Evolutionary conservation across 1,284 basidiomycete species (phyloP).

Genomic region (Cerioporus squamosus): DNA sequence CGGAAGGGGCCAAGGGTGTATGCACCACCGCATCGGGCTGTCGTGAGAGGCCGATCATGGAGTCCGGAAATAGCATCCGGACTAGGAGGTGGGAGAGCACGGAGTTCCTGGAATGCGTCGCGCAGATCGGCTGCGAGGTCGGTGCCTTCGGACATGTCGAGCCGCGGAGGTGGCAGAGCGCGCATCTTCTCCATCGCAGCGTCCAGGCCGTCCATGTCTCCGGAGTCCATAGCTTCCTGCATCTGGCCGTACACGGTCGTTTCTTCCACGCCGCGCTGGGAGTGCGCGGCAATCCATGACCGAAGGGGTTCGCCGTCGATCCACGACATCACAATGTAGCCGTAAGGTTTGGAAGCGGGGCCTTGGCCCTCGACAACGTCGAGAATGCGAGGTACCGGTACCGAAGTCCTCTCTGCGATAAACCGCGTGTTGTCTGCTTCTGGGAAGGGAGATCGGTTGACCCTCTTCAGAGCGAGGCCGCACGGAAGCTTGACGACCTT

Average conservation of each 20-base stretch:
- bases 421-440: conserved; percentile 6
- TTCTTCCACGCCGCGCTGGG: background rate
- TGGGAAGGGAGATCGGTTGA: background rate
- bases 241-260: background rate
- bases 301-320: background rate
- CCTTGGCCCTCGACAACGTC: background rate
- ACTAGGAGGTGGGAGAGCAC: background rate
- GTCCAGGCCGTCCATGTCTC: background rate
- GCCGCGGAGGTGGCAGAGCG: background rate
- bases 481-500: background rate
- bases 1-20: background rate
- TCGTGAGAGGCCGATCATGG: background rate
- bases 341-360: background rate
- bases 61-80: background rate
- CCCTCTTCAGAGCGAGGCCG: background rate
- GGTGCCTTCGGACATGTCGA: background rate
- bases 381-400: conserved; percentile 4
- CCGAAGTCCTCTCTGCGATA: conserved; percentile 1
- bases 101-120: conserved; percentile 1
- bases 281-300: background rate
- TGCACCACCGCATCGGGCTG: background rate
- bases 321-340: conserved; percentile 3
- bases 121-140: conserved; percentile 2
- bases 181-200: background rate
- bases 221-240: background rate